Evolutionary conservation across 2,329 filamentous ascomycete species (phyloP), one percentile per base, ranked within the genome.

Genomic region (Trichoderma citrinoviride): DNA sequence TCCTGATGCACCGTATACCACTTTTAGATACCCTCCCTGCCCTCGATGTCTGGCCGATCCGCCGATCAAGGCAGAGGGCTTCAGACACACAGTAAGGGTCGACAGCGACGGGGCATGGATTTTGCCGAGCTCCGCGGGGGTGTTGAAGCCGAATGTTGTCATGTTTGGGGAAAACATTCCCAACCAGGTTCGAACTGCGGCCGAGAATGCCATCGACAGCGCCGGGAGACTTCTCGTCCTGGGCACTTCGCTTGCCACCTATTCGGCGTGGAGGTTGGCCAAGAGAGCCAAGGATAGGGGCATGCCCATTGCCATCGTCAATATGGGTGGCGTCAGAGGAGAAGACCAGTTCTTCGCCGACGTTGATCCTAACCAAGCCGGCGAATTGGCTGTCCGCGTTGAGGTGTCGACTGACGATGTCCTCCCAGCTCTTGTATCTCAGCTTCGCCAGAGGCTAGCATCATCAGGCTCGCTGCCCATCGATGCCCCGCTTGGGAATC

Each of bases 111-210:
- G 94, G 0, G 94, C 93, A 0, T 96, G 90, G 91, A 78, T 81
- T 44, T 71, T 82, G 6, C 78, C 79, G 0, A 88, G 87, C 70
- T 87, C 84, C 2, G 91, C 87, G 0, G 95, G 94, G 2, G 87
- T 98, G 43, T 76, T 99, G 63, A 98, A 98, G 74, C 95, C 95
- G 3, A 91, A 91, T 0, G 93, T 99, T 2, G 88, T 93, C 71
- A 97, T 98, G 92, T 98, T 98, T 75, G 95, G 95, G 17, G 95
- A 98, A 77, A 93, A 87, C 66, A 96, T 98, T 56, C 81, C 85
- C 0, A 76, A 78, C 1, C 72, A 78, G 1, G 88, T 93, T 41
- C 97, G 96, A 75, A 76, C 80, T 1, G 87, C 87, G 0, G 94
- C 93, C 1, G 93, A 98, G 73, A 79, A 86, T 29, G 90, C 90